Base-by-base conservation (phyloP, 257 asterid species). In the Solanum chilense region DNA sequence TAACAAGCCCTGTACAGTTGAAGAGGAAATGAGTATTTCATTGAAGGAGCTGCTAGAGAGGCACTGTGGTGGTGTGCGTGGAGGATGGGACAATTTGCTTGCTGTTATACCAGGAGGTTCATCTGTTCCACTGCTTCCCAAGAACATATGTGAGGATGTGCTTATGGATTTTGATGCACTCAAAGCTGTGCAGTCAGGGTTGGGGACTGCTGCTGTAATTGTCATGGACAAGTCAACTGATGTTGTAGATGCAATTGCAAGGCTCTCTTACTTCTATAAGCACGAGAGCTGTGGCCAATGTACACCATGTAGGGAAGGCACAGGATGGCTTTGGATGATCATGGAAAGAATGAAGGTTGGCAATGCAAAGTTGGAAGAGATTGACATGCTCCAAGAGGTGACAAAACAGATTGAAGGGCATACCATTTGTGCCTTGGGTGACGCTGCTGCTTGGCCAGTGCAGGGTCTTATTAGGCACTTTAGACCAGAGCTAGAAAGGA, bases 361-460 rank as follows among this genome's bases (percentile, higher is more conserved):
- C 49, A 93, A 97, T 92, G 99, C 99, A 12, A 95, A 94, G 89
- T 85, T 97, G 89, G 99, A 97, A 92, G 99, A 97, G 93, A 95
- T 97, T 64, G 99, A 97, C 89, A 96, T 97, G 99, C 99, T 97
- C 89, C 98, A 95, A 82, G 99, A 97, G 92, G 95, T 97, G 93
- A 97, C 99, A 0, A 97, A 97, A 93, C 99, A 97, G 93, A 97
- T 97, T 62, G 99, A 97, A 92, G 99, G 99, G n/a, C 99, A 97
- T 93, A 97, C 99, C 3, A 97, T 97, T 31, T 97, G 99, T 92
- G 99, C 99, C 2, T 90, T 97, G 91, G 99, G 99, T 33, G 99
- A 97, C 84, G 99, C 99, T 75, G 99, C 99, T 81, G 99, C 99
- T 87, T 97, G 99, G 99, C 99, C 99, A 4, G 99, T 97, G 90